Conservation (phyloP, 495 filamentous ascomycete species). For the Lophiostoma macrostomum region DNA sequence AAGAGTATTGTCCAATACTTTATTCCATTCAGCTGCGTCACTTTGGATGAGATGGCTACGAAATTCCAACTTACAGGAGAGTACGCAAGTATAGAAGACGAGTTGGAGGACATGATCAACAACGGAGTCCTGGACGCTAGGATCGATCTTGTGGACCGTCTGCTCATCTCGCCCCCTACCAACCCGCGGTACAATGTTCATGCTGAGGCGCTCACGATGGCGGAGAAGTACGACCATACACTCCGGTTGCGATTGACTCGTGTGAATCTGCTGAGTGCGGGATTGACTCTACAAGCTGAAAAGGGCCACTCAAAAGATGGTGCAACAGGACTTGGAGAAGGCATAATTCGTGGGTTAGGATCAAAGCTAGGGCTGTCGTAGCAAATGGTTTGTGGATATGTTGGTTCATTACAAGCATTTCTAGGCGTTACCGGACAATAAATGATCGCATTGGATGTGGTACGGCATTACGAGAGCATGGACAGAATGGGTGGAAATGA, state of each 20-base stretch:
- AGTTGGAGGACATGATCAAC: slow-evolving; percentile 75
- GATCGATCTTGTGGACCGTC: slow-evolving; percentile 77
- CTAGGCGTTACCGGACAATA: slow-evolving; percentile 6
- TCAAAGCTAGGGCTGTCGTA: no score
- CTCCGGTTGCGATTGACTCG: slow-evolving; percentile 71
- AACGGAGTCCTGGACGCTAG: slow-evolving; percentile 68
- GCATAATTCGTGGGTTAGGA: no score
- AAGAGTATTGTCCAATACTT: slow-evolving; percentile 92
- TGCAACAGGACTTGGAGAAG: neutral
- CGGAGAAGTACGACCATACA: slow-evolving; percentile 68
- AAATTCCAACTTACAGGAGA: slow-evolving; percentile 30
- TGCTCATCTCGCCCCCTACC: slow-evolving; percentile 64
- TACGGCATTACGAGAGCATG: no score
- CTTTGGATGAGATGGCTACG: slow-evolving; percentile 41
- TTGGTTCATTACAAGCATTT: neutral
- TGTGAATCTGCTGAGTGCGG: slow-evolving; percentile 69
- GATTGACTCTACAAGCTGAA: slow-evolving; percentile 62
- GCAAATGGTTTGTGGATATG: no score
- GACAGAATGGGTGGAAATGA: no score
- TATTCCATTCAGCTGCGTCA: slow-evolving; percentile 44
- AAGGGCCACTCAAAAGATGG: slow-evolving; percentile 23
- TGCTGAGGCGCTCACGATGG: slow-evolving; percentile 58
- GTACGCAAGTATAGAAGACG: slow-evolving; percentile 64
- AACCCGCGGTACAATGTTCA: slow-evolving; percentile 68
- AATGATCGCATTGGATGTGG: no score